Evolutionary conservation across 495 filamentous ascomycete species (phyloP), one percentile per base, ranked within the genome.

Genomic region (Astrocystis sublimbata): DNA sequence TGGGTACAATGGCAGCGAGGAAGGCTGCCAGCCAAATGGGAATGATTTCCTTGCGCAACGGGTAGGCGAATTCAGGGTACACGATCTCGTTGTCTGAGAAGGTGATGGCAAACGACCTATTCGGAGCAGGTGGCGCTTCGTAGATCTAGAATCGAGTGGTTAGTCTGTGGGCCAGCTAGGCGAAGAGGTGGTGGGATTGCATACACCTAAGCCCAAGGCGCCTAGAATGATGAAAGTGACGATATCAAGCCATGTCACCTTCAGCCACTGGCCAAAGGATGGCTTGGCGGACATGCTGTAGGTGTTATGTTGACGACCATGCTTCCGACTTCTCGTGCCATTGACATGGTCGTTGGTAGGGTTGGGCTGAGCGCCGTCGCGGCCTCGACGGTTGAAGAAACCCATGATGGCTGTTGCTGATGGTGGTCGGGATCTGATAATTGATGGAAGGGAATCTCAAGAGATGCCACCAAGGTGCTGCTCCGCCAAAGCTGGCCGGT

Each of bases 11-110:
- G 23, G 78, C 65, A 6, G 78, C 76, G 5, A 89, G 70, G 35
- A 88, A 69, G 4, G 84, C 86, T 7, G 85, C 81, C 0, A 76
- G 69, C 71, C 80, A 81, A 65, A 87, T 88, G 23, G 87, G 84
- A 9, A 90, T 71, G 64, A 88, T 84, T 70, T 88, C 84, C 40
- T 82, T 83, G 63, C 84, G 80, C 52, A 82, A 67, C 0, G 86
- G 86, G 64, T 87, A 86, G 50, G 85, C 84, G 63, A 88, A 84
- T 54, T 85, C 65, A 0, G 85, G 85, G 62, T 84, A 84, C 42
- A 88, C 79, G 13, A 88, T 71, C 61, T 85, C 78, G 60, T 83
- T 82, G 53, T 87, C 82, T 19, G 77, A 67, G 67, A 85, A 86
- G 46, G 74, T 82, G 23, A 88, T 78, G 2, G 86, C 77, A 66